phyloP scores from a whole-genome alignment of 495 filamentous ascomycete genomes.

The Penicillium flavigenum region DNA sequence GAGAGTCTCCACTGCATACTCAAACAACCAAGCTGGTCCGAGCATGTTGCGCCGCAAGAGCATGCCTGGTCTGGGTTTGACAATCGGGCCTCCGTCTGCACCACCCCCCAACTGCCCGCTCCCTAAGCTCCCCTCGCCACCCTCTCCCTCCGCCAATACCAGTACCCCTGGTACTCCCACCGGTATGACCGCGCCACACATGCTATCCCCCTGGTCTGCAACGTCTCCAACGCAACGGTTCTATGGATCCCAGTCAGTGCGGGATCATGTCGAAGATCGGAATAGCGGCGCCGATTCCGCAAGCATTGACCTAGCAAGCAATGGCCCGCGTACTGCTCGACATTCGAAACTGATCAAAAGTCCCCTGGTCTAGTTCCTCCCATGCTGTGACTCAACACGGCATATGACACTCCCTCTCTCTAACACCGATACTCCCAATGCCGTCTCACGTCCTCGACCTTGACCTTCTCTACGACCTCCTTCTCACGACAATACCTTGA shows the following conservation, averaged over 20 bases:
- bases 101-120: conserved; percentile 65
- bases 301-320: background rate
- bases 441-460: background rate
- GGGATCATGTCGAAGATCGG: conserved; percentile 19
- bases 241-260: conserved; percentile 22
- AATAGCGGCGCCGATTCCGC: conserved; percentile 8
- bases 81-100: conserved; percentile 57
- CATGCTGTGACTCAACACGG: conserved; percentile 1
- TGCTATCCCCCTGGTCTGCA: conserved; percentile 3
- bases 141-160: background rate
- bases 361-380: background rate
- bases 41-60: conserved; percentile 48
- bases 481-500: conserved; percentile 5
- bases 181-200: background rate
- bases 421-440: background rate
- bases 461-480: background rate
- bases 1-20: conserved; percentile 8
- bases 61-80: conserved; percentile 57
- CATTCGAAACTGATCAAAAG: conserved; percentile 22
- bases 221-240: conserved; percentile 17
- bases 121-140: conserved; percentile 55
- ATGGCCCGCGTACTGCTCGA: conserved; percentile 5
- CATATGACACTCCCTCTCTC: background rate
- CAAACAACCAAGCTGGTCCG: conserved; percentile 10
- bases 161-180: background rate